Evolutionary conservation across 1,284 basidiomycete species (phyloP).

Genomic region (Gastroboletus turbinatus): DNA sequence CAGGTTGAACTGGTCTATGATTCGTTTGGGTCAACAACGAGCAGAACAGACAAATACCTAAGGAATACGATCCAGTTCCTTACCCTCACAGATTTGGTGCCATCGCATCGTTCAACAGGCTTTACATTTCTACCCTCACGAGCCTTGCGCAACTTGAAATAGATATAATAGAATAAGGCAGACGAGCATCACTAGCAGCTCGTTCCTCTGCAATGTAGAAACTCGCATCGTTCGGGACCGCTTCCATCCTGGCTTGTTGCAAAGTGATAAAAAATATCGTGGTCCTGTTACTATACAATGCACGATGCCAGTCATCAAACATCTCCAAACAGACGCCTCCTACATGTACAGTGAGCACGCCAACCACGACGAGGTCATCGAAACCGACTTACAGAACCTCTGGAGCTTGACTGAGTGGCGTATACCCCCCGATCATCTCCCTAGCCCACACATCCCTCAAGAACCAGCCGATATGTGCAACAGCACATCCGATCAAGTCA

Average conservation of each 20-base stretch:
- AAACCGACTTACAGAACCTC: constrained; percentile 64
- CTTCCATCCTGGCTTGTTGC: neutral
- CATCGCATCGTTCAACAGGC: neutral
- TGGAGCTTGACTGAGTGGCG: constrained; percentile 78
- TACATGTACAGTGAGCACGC: constrained; percentile 27
- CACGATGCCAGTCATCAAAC: constrained; percentile 24
- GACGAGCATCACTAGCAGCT: neutral
- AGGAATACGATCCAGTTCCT: neutral
- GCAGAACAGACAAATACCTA: neutral
- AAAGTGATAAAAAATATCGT: neutral
- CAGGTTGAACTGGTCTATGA: too few species aligned
- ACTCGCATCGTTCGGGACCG: neutral
- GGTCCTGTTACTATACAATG: constrained; percentile 12
- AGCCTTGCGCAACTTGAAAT: neutral
- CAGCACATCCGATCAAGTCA: constrained; percentile 85
- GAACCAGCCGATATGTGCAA: constrained; percentile 93
- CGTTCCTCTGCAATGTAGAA: neutral
- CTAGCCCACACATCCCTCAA: constrained; percentile 92
- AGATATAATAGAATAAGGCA: neutral
- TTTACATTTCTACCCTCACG: too few species aligned
- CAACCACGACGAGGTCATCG: neutral
- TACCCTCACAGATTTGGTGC: neutral
- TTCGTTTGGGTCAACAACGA: neutral
- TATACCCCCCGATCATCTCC: constrained; percentile 82
- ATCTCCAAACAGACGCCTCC: constrained; percentile 69